phyloP scores from a whole-genome alignment of 257 asterid species.

The Capsicum chinense region DNA sequence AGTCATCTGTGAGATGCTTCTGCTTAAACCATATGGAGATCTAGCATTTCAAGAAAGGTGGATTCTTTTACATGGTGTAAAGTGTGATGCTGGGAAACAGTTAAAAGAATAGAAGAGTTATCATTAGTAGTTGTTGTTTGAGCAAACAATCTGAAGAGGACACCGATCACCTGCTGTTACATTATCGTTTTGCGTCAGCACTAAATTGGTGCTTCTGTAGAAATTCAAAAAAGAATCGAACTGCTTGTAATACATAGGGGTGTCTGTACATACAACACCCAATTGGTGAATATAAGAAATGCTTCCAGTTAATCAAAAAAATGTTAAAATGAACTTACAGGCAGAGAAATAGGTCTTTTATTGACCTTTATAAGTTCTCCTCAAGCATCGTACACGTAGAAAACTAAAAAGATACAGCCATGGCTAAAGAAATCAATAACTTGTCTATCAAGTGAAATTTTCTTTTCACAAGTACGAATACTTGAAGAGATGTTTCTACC shows the following conservation, averaged over 20 bases:
- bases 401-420: not conserved
- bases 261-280: not conserved
- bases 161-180: conserved; percentile 7
- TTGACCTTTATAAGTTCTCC: not conserved
- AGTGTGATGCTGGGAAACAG: not conserved
- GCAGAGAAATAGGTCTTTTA: not conserved
- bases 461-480: not conserved
- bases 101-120: not conserved
- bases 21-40: conserved; percentile 10
- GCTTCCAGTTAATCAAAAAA: not conserved
- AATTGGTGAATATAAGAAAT: not conserved
- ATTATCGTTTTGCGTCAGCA: not conserved
- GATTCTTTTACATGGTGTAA: not conserved
- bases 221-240: no score
- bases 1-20: conserved; percentile 25
- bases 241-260: not conserved
- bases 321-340: not conserved
- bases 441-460: not conserved
- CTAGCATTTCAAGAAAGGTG: not conserved
- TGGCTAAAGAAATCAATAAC: not conserved
- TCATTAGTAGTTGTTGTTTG: not conserved
- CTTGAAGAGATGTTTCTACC: conserved; percentile 23
- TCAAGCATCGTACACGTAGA: not conserved
- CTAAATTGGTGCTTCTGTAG: not conserved
- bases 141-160: not conserved